A percentile compares a stretch with the other conserved stretches of the same genome.
phyloP scores from a whole-genome alignment of 2,329 filamentous ascomycete species.

The Colletotrichum navitas region DNA sequence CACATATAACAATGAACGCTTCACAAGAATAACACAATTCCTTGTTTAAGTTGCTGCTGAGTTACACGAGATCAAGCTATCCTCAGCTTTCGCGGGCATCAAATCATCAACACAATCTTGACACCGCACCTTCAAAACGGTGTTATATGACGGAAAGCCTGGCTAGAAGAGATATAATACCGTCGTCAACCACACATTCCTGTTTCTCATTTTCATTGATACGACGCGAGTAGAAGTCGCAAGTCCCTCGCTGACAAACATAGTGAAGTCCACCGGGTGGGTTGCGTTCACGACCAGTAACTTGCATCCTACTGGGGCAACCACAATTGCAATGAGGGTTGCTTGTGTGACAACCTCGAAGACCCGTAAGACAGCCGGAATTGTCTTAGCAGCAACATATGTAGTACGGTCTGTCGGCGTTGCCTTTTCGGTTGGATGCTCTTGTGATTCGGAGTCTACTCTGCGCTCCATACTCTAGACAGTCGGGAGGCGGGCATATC shows the following conservation, averaged over 20 bases:
- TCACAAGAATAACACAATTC: background rate
- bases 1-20: background rate
- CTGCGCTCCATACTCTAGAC: background rate
- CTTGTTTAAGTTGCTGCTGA: background rate
- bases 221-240: background rate
- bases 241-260: background rate
- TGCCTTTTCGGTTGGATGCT: constrained; percentile 3
- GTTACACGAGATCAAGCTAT: background rate
- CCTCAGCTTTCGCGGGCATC: background rate
- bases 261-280: constrained; percentile 7
- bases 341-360: background rate
- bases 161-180: background rate
- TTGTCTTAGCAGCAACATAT: background rate
- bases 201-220: background rate
- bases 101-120: background rate
- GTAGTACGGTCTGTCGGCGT: constrained; percentile 10
- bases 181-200: background rate
- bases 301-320: constrained; percentile 4
- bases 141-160: background rate
- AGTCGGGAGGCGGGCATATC: background rate
- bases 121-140: background rate
- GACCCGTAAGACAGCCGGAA: background rate
- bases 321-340: constrained; percentile 4
- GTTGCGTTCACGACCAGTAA: background rate
- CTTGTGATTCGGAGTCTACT: background rate